Evolutionary conservation across 2,329 filamentous ascomycete genomes (phyloP).

Genomic region (Beauveria asiatica): DNA sequence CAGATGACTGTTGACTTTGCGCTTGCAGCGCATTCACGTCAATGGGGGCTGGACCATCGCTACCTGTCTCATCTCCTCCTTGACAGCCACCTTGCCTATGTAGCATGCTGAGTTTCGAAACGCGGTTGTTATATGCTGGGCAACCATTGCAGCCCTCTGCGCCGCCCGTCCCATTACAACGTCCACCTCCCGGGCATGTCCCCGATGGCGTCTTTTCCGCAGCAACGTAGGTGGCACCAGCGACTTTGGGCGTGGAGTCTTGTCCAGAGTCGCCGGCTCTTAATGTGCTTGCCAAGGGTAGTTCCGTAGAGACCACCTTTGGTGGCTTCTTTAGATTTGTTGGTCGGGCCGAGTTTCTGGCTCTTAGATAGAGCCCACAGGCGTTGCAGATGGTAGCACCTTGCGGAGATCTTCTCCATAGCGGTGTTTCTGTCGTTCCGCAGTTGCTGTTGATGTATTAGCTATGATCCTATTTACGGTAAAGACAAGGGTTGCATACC

Average conservation of each 20-base stretch:
- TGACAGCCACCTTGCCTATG: slow-evolving; percentile 34
- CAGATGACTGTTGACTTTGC: slow-evolving; percentile 20
- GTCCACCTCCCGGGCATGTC: slow-evolving; percentile 91
- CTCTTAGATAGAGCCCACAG: slow-evolving; percentile 90
- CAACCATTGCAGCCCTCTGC: slow-evolving; percentile 93
- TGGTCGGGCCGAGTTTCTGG: slow-evolving; percentile 81
- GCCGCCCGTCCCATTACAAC: slow-evolving; percentile 92
- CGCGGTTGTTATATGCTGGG: slow-evolving; percentile 93
- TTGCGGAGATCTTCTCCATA: slow-evolving; percentile 89
- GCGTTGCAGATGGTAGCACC: slow-evolving; percentile 97
- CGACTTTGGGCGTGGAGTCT: slow-evolving; percentile 32
- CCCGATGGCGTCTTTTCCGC: slow-evolving; percentile 68
- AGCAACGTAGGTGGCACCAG: slow-evolving; percentile 63
- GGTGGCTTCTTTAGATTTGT: slow-evolving; percentile 79
- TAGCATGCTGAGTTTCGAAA: slow-evolving; percentile 69
- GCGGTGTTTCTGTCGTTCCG: slow-evolving; percentile 81
- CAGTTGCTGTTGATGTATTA: slow-evolving; percentile 62
- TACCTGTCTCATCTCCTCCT: slow-evolving; percentile 17
- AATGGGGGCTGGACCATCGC: slow-evolving; percentile 15
- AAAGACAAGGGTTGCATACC: neutral
- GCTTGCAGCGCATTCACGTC: slow-evolving; percentile 33
- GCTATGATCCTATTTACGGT: neutral
- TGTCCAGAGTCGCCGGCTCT: slow-evolving; percentile 29
- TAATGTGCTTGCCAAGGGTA: slow-evolving; percentile 34
- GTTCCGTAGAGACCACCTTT: slow-evolving; percentile 35